Evolutionary conservation across 2,329 filamentous ascomycete species (phyloP), one percentile per base, ranked within the genome.

Genomic region (Penicillium sp.): DNA sequence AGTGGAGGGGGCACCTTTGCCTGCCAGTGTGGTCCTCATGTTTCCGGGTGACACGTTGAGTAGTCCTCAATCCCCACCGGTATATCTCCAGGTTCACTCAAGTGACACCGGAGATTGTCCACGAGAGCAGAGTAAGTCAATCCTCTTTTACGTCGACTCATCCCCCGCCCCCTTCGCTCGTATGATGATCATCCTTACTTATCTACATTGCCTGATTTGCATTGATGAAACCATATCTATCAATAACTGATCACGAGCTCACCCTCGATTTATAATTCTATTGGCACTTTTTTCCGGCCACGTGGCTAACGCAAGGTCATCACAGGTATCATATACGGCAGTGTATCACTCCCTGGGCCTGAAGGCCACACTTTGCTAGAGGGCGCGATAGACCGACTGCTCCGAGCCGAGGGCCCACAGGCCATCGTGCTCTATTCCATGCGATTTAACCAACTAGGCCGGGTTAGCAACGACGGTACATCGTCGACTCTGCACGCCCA

Each of bases 151-250:
- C 13, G 10, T 36, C 41, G 14, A 29, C 10, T 32, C 11, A 49
- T 50, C 46, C 31, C 34, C 13, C 6, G 46, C 31, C 34, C 13
- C 6, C 43, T 41, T 59, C 61, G 61, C 66, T 77, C 78, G 77
- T 65, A 86, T 89, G 91, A 96, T 97, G 90, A 95, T 77, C 58
- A 71, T 71, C 79, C 73, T 70, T 56, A 64, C 90, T 97, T 97
- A 97, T 96, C 91, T 96, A 97, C 91, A 96, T 97, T 97, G 89
- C 87, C 91, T 90, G 91, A 95, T 86, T 74, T 74, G 70, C 78
- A 79, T 85, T 95, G 90, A 94, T 83, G 89, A 93, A 79, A 79
- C 77, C 68, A 52, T 77, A 6, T 89, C 86, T 91, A 84, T 91
- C 84, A 88, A 14, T 34, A 84, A 74, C 89, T 95, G 89, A 94